A percentile compares a stretch with the other conserved stretches of the same genome.
Evolutionary conservation across 352 stramenopile genomes (phyloP).

Genomic region (Phytopythium montanum): DNA sequence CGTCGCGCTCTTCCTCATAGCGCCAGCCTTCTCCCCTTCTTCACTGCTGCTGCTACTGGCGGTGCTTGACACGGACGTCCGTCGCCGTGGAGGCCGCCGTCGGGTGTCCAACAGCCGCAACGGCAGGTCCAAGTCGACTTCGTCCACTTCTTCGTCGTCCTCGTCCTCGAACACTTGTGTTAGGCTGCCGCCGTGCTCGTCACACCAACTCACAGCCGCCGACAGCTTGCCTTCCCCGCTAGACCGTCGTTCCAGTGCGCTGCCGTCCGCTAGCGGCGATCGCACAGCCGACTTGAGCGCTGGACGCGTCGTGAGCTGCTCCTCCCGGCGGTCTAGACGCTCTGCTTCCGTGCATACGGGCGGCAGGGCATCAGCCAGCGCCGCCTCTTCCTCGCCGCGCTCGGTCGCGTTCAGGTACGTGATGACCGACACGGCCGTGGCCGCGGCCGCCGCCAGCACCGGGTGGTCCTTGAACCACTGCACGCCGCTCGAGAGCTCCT

Average conservation of each 20-base stretch:
- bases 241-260: constrained; percentile 17
- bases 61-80: constrained; percentile 5
- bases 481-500: constrained; percentile 77
- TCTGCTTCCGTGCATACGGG: background rate
- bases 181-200: constrained; percentile 74
- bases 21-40: background rate
- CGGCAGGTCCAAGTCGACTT: constrained; percentile 10
- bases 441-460: constrained; percentile 68
- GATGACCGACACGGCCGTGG: constrained; percentile 80
- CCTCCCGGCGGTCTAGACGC: background rate
- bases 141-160: constrained; percentile 21
- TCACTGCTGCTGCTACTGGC: constrained; percentile 14
- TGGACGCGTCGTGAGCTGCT: background rate
- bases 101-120: background rate
- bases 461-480: constrained; percentile 87
- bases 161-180: constrained; percentile 71
- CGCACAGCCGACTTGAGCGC: constrained; percentile 11
- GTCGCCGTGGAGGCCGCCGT: background rate
- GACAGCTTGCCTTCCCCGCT: constrained; percentile 38
- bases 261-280: constrained; percentile 14
- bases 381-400: constrained; percentile 7
- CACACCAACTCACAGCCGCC: constrained; percentile 74
- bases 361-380: constrained; percentile 4
- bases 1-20: constrained; percentile 26
- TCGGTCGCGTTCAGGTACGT: constrained; percentile 71